Evolutionary conservation across 345 rosid genomes (phyloP), one percentile per base, ranked within the genome.

Genomic region (Gossypium arboreum): DNA sequence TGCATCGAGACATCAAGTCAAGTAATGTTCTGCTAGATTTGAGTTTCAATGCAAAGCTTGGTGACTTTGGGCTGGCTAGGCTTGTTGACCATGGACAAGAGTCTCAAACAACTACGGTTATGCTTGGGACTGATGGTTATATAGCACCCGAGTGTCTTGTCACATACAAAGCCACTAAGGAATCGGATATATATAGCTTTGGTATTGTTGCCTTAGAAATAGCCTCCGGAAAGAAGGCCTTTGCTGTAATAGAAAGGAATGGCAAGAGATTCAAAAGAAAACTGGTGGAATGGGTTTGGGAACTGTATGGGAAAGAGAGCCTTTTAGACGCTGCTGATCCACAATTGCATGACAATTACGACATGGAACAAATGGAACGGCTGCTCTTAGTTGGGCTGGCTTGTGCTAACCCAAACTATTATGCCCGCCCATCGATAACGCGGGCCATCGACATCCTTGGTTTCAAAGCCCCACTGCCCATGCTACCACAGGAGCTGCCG

Each of bases 11-110:
- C 61, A 83, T 92, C 47, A 90, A 90, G 68, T 80, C 92, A 1
- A 90, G 90, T 65, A 90, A 90, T 3, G 73, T 92, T 43, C 84
- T 90, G 87, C 75, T 91, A 0, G 94, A 91, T 68, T 83, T 87
- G 1, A 72, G 72, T 39, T 89, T 86, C 77, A 84, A 81, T 25
- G 92, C 77, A 65, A 89, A 87, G 83, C 85, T 91, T 3, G 89
- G 90, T 9, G 97, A 91, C 75, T 89, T 91, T 5, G 90, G 91
- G 39, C 78, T 91, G 12, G 92, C 96, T 3, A 76, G 85, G 71
- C 79, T 85, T 50, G 81, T 82, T 75, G 86, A 87, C 73, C 91
- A 82, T 4, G 84, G 81, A 41, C 17, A 84, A 1, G 79, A 82
- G 6, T 82, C 86, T 0, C 82, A 55, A 50, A 89, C 89, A 0